Percentiles rank a stretch among this genome's conserved stretches.
phyloP scores from a whole-genome alignment of 2,329 filamentous ascomycete species.

The Ascochyta koolunga region DNA sequence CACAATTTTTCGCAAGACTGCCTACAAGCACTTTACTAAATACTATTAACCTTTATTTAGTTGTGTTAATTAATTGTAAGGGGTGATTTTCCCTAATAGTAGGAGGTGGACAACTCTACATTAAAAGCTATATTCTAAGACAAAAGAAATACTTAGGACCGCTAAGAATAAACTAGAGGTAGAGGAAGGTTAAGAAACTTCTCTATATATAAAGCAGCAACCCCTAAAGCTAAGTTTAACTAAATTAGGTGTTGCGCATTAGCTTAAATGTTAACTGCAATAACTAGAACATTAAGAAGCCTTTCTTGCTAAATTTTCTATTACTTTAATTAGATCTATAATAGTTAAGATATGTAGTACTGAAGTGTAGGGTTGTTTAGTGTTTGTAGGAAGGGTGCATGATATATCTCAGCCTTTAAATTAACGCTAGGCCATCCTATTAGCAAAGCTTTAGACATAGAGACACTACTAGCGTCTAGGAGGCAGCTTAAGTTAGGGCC shows the following conservation, averaged over 20 bases:
- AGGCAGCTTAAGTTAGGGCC: not conserved
- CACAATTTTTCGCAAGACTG: slow-evolving; percentile 37
- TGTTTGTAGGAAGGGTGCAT: not conserved
- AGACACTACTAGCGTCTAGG: not conserved
- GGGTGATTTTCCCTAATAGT: slow-evolving; percentile 44
- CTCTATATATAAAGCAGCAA: too few species aligned
- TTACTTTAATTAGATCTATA: too few species aligned
- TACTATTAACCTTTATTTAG: slow-evolving; percentile 48
- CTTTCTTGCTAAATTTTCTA: too few species aligned
- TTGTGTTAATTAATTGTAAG: slow-evolving; percentile 49
- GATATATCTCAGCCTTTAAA: not conserved
- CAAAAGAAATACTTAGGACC: slow-evolving; percentile 10
- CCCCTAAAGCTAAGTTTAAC: too few species aligned
- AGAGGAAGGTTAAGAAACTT: not conserved
- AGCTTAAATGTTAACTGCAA: too few species aligned
- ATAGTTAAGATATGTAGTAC: too few species aligned
- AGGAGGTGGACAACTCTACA: slow-evolving; percentile 13
- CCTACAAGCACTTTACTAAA: slow-evolving; percentile 39
- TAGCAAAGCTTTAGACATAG: not conserved
- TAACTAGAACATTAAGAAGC: too few species aligned
- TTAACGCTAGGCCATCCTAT: not conserved
- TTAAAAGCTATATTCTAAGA: slow-evolving; percentile 13
- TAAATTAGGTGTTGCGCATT: too few species aligned
- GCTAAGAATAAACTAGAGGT: slow-evolving; percentile 6
- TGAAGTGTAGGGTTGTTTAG: too few species aligned